Percentiles rank a stretch among this genome's conserved stretches.
phyloP scores from a whole-genome alignment of 2,329 filamentous ascomycete genomes.

The Claviceps sp. region DNA sequence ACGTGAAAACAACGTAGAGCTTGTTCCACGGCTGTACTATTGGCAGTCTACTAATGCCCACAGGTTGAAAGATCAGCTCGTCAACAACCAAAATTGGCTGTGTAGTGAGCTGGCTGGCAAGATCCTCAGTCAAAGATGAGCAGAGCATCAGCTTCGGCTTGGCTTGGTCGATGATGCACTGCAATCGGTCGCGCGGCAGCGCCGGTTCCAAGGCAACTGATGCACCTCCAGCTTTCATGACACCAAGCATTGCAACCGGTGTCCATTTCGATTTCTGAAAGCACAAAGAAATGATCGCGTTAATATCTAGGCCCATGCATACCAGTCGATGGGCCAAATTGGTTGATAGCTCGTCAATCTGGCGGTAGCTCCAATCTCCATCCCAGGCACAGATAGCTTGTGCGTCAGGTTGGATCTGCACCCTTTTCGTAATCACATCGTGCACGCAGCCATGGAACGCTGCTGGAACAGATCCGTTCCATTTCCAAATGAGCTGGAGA shows the following conservation, averaged over 20 bases:
- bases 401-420: conserved; percentile 2
- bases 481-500: conserved; percentile 8
- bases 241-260: conserved; percentile 3
- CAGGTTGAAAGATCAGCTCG: background rate
- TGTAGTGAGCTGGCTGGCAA: conserved; percentile 6
- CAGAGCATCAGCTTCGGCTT: conserved; percentile 9
- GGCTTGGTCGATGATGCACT: conserved; percentile 7
- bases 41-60: conserved; percentile 7
- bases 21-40: conserved; percentile 7
- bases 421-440: conserved; percentile 9
- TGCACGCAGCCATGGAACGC: conserved; percentile 10
- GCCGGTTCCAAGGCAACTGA: conserved; percentile 6
- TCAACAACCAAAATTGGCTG: conserved; percentile 3
- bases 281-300: conserved; percentile 4
- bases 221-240: conserved; percentile 2
- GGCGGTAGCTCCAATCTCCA: conserved; percentile 26
- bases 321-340: conserved; percentile 4
- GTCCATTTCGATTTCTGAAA: conserved; percentile 6
- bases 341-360: conserved; percentile 13
- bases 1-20: background rate
- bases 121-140: conserved; percentile 5
- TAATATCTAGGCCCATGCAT: background rate
- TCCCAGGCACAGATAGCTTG: conserved; percentile 13
- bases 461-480: conserved; percentile 9
- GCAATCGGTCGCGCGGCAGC: background rate